Base-by-base conservation (phyloP, 2,329 filamentous ascomycete species). In the Leptographium galeiforme region DNA sequence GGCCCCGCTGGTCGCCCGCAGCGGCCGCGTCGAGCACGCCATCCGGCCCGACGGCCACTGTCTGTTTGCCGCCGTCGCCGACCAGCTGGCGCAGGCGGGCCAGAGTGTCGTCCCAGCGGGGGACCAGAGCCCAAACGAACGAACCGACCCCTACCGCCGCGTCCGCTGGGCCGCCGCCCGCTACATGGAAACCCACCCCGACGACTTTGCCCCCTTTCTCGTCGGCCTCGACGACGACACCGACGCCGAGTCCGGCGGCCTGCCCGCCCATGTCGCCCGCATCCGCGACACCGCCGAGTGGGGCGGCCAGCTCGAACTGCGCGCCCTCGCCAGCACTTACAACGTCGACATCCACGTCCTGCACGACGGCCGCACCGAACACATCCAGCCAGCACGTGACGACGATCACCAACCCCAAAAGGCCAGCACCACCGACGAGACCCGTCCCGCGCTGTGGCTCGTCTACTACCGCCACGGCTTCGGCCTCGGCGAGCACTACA, bases 401-500 rank as follows among this genome's bases (percentile, higher is more conserved):
- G 64, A 60, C 30, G 48, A 50, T 18, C 13, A 25, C 18, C 36
- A 16, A 39, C 52, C 19, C 41, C 46, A 53, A 38, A 25, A n/a
- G 30, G 63, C 61, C 19, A 64, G 68, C 33, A 25, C 41, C 38
- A 69, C 68, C 5, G 68, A 32, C n/a, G 14, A 12, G 6, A 2
- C 6, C 14, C 50, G 46, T 59, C 78, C 78, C 61, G 79, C 79
- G 59, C 76, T 95, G 50, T 97, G 93, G 91, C 67, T 98, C 67
- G 91, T 89, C 39, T 98, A 97, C 68, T 97, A 97, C 68, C 78
- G 87, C 62, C 89, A 96, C 71, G 88, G 87, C 49, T 97, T 94
- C 67, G 91, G 91, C 1, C 72, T 98, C 50, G 93, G 93, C 13
- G 93, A 97, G 72, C 93, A 98, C 70, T 98, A 98, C 70, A 98